Evolutionary conservation across 2,329 filamentous ascomycete species (phyloP).

Genomic region (Lachnellula willkommii): DNA sequence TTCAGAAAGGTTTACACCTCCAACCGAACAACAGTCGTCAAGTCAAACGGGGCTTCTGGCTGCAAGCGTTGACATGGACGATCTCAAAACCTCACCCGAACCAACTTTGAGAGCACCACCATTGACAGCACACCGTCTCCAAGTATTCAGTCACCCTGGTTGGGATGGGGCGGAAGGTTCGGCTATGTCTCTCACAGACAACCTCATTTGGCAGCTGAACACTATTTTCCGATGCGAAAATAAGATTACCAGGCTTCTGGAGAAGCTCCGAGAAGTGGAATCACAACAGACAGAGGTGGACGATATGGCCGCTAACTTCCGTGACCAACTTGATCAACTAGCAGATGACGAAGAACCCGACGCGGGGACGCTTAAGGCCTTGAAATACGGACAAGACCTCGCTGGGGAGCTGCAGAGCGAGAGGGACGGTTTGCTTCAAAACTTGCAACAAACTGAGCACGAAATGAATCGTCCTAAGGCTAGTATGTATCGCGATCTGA

Average conservation of each 20-base stretch:
- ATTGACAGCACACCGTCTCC: not conserved
- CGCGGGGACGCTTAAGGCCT: rapidly evolving
- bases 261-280: not conserved
- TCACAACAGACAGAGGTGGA: not conserved
- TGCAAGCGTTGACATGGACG: not conserved
- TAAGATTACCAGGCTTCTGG: not conserved
- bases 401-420: not conserved
- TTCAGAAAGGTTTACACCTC: too few relatives aligned
- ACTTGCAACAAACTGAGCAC: not conserved
- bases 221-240: slow-evolving; percentile 1
- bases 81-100: not conserved
- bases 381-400: not conserved
- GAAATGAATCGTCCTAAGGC: not conserved
- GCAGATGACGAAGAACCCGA: not conserved
- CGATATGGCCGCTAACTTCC: not conserved
- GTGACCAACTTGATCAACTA: not conserved
- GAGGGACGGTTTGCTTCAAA: not conserved
- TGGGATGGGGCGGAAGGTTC: not conserved
- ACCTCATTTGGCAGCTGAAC: slow-evolving; percentile 1
- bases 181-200: not conserved
- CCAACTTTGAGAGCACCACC: not conserved
- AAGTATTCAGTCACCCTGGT: not conserved
- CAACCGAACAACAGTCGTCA: too few relatives aligned
- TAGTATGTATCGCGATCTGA: not conserved
- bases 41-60: too few relatives aligned